Base-by-base conservation (phyloP, 169 alveolate species). In the Plasmodium adleri region DNA sequence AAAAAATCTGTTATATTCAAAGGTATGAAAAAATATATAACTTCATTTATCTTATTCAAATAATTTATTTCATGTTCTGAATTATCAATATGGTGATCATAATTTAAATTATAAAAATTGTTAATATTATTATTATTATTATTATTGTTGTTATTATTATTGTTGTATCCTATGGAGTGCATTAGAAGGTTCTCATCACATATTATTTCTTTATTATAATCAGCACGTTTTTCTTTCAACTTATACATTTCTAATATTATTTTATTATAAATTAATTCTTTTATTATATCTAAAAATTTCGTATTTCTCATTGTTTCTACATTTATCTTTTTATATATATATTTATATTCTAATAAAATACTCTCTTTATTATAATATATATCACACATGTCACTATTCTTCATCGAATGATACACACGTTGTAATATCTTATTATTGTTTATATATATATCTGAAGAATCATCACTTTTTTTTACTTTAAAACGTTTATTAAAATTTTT, bases 21-120 rank as follows among this genome's bases (percentile, higher is more conserved):
- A 39, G 92, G 92, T 9, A 86, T 86, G 54, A 86, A 86, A 72
- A 86, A 86, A 86, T 59, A 86, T 54, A 86, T 45, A 13, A 86
- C 20, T 45, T 86, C 88, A 45, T 86, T 62, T 24, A 86, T 8
- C 59, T 72, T 86, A 50, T 86, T 43, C 15, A 62, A 43, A 74
- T 86, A 86, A 59, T 62, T 70, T 63, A 62, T n/a, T 59, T 86
- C 74, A 43, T 26, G 71, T 15, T 86, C 88, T 13, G 22, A 32
- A 17, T 28, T 15, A 15, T 71, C 20, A 20, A 26, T 39, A 62
- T 86, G 24, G 22, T 17, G 32, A 60, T 86, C 50, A 13, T 24
- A 56, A 56, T 56, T 39, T 5, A 39, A 39, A 39, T 39, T 39
- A 6, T 7, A 39, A 1, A 39, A 39, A 39, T 4, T 39, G 7